These are phyloP conservation scores for Spiromastix sp. DNA, from an alignment of 2,329 filamentous ascomycete genomes.

Conservation along the genomic window DNA sequence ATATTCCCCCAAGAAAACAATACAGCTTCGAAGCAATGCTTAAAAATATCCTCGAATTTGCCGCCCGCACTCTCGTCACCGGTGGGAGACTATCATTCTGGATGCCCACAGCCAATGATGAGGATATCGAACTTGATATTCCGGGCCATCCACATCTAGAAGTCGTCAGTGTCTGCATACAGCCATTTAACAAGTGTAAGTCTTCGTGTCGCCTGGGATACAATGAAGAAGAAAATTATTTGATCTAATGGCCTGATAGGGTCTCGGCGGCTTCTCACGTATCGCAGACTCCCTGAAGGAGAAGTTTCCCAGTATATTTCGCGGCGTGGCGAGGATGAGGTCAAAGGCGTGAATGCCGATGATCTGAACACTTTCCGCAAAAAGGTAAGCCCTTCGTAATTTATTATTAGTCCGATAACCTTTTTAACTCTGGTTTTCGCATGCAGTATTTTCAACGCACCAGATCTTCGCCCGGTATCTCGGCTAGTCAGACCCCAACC, in stretches of 20 bases:
- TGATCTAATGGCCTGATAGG: constrained; percentile 41
- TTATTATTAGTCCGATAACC: too few species aligned
- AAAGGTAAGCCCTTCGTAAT: constrained; percentile 24
- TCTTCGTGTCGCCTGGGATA: too few species aligned
- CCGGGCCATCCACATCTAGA: constrained; percentile 68
- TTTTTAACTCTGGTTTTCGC: too few species aligned
- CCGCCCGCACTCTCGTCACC: constrained; percentile 64
- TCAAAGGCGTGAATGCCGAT: constrained; percentile 45
- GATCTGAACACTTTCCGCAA: constrained; percentile 59
- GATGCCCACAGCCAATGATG: constrained; percentile 87
- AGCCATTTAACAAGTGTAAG: constrained; percentile 81
- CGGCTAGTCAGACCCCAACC: too few species aligned
- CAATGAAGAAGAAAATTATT: too few species aligned
- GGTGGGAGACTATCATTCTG: constrained; percentile 79
- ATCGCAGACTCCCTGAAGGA: constrained; percentile 58
- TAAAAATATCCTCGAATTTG: constrained; percentile 79
- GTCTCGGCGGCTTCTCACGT: constrained; percentile 83
- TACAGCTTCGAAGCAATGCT: constrained; percentile 90
- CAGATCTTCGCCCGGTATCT: too few species aligned
- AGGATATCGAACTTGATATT: constrained; percentile 64
- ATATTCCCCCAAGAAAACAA: constrained; percentile 78
- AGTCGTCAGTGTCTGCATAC: constrained; percentile 65
- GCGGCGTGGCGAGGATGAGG: constrained; percentile 25
- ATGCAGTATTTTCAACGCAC: too few species aligned
- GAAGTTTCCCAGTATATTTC: constrained; percentile 21